Percentiles rank a stretch among this genome's conserved stretches.
These are phyloP conservation scores for Adiantum capillusveneris DNA, from an alignment of 75 land plant genomes.

Conservation along the genomic window DNA sequence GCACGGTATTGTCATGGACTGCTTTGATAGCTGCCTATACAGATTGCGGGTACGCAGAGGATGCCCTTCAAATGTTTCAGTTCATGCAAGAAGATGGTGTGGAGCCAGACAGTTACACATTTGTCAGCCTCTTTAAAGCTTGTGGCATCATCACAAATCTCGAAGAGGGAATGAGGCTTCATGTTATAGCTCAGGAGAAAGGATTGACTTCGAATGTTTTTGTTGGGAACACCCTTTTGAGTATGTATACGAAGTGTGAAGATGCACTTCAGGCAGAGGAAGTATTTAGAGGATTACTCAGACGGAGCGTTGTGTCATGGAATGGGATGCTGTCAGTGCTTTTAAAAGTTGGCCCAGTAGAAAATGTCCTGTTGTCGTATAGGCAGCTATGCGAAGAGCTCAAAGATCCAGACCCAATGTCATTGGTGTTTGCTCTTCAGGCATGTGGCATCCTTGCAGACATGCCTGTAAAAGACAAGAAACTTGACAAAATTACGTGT, in stretches of 20 bases:
- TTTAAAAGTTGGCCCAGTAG: too few species aligned
- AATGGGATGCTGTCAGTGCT: too few species aligned
- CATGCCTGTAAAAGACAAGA: too few species aligned
- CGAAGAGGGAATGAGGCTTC: constrained; percentile 56
- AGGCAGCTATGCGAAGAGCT: too few species aligned
- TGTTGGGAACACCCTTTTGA: constrained; percentile 55
- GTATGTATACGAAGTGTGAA: not conserved
- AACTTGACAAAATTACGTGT: too few species aligned
- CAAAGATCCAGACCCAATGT: too few species aligned
- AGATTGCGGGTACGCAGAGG: constrained; percentile 33
- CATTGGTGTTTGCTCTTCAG: too few species aligned
- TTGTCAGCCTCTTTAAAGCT: constrained; percentile 51
- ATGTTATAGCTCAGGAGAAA: constrained; percentile 42
- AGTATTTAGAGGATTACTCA: too few species aligned
- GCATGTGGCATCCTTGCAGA: too few species aligned
- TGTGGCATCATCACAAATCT: constrained; percentile 46
- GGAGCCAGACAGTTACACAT: constrained; percentile 57
- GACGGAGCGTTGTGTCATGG: too few species aligned
- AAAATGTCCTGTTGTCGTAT: too few species aligned
- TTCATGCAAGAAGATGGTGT: constrained; percentile 38
- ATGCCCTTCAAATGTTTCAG: constrained; percentile 41
- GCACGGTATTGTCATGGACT: constrained; percentile 45
- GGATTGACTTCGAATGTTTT: constrained; percentile 46
- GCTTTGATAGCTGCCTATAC: constrained; percentile 63
- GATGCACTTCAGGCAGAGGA: too few species aligned